A percentile compares a stretch with the other conserved stretches of the same genome.
These are phyloP conservation scores for Cutaneotrichosporon arboriforme DNA, from an alignment of 1,284 basidiomycete genomes.

Conservation along the genomic window DNA sequence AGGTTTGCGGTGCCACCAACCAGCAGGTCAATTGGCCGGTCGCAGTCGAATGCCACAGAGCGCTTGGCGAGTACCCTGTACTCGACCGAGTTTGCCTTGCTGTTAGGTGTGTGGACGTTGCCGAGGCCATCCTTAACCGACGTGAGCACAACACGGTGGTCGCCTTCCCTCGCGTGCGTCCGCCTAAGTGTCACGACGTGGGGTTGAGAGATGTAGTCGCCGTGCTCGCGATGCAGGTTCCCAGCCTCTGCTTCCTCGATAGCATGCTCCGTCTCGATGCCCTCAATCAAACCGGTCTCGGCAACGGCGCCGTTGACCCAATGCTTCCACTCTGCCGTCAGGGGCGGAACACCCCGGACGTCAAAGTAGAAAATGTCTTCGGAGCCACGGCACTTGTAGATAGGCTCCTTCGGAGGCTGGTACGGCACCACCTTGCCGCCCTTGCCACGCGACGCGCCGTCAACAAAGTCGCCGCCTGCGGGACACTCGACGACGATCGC, in stretches of 20 bases:
- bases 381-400: conserved; percentile 64
- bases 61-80: conserved; percentile 73
- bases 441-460: conserved; percentile 16
- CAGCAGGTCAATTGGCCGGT: conserved; percentile 66
- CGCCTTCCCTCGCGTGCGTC: conserved; percentile 38
- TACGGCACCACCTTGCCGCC: conserved; percentile 4
- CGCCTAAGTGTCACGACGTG: conserved; percentile 38
- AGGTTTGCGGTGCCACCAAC: conserved; percentile 47
- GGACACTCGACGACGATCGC: conserved; percentile 79
- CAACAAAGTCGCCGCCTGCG: conserved; percentile 49
- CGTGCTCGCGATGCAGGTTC: conserved; percentile 25
- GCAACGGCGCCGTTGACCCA: conserved; percentile 50
- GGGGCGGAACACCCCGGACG: conserved; percentile 69
- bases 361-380: conserved; percentile 61
- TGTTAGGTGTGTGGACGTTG: conserved; percentile 49
- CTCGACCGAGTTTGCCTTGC: conserved; percentile 51
- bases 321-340: conserved; percentile 69
- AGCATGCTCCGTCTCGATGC: conserved; percentile 60
- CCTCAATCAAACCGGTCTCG: conserved; percentile 67
- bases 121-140: conserved; percentile 48
- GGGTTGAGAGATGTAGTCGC: conserved; percentile 33
- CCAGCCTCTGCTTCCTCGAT: conserved; percentile 21
- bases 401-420: conserved; percentile 48
- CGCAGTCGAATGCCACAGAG: conserved; percentile 65
- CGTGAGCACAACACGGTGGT: conserved; percentile 47